phyloP scores from a whole-genome alignment of 257 asterid species.

The Penstemon barbatus region DNA sequence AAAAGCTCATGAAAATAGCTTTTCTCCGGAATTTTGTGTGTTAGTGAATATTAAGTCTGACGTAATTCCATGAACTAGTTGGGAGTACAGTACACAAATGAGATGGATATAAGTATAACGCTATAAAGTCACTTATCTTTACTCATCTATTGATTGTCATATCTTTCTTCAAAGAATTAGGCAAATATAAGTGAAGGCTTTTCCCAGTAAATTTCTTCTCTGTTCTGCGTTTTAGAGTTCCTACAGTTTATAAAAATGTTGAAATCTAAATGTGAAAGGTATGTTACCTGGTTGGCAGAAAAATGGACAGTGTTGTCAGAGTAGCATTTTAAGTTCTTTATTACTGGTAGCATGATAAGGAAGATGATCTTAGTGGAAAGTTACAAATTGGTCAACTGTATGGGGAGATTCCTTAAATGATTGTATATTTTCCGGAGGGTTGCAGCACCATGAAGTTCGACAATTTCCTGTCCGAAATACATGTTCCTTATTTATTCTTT shows the following conservation, averaged over 20 bases:
- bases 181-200: too few relatives aligned
- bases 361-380: neutral
- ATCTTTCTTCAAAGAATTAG: too few relatives aligned
- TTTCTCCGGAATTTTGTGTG: neutral
- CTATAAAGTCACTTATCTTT: too few relatives aligned
- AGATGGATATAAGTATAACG: too few relatives aligned
- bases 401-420: too few relatives aligned
- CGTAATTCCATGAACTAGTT: too few relatives aligned
- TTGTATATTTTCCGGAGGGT: neutral
- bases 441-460: neutral
- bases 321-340: neutral
- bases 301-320: neutral
- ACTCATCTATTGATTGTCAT: too few relatives aligned
- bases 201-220: too few relatives aligned
- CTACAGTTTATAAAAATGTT: neutral
- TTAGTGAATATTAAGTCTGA: neutral
- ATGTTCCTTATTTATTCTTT: neutral
- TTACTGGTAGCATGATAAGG: neutral
- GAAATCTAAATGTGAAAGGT: neutral
- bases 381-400: neutral
- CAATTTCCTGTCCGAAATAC: neutral
- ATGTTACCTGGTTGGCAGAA: constrained; percentile 8
- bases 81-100: too few relatives aligned
- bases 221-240: too few relatives aligned
- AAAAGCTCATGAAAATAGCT: neutral